phyloP scores from a whole-genome alignment of 2,329 filamentous ascomycete species.

The Aspergillus brunneoviolaceus region DNA sequence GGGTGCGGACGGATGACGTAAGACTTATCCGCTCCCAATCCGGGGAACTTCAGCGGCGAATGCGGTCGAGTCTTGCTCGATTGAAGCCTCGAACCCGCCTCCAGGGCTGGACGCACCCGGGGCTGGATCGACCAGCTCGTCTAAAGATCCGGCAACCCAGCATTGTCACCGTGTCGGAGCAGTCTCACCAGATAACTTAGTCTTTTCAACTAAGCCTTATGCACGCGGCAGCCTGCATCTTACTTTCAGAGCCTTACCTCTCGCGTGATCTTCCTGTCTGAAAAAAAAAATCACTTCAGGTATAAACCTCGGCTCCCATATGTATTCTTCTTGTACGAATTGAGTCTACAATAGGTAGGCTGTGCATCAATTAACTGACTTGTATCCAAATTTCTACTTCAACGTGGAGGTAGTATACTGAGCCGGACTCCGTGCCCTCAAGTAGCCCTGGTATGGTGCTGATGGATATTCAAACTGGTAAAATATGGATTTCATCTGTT shows the following conservation, averaged over 20 bases:
- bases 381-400: no score
- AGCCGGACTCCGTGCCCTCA: no score
- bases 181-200: background rate
- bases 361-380: background rate
- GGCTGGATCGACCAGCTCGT: background rate
- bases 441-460: no score
- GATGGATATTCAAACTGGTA: no score
- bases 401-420: no score
- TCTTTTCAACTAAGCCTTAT: background rate
- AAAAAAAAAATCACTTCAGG: background rate
- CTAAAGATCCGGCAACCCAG: background rate
- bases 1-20: slow-evolving; percentile 34
- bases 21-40: slow-evolving; percentile 32
- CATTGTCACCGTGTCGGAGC: background rate
- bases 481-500: no score
- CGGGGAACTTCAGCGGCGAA: slow-evolving; percentile 30
- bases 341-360: background rate
- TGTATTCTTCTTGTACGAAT: background rate
- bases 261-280: background rate
- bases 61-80: slow-evolving; percentile 18
- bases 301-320: background rate
- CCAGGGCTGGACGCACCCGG: background rate
- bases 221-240: background rate
- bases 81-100: slow-evolving; percentile 7
- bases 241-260: background rate